Evolutionary conservation across 768 basidiomycete species (phyloP).

Genomic region (Nevesoporus exiguus): DNA sequence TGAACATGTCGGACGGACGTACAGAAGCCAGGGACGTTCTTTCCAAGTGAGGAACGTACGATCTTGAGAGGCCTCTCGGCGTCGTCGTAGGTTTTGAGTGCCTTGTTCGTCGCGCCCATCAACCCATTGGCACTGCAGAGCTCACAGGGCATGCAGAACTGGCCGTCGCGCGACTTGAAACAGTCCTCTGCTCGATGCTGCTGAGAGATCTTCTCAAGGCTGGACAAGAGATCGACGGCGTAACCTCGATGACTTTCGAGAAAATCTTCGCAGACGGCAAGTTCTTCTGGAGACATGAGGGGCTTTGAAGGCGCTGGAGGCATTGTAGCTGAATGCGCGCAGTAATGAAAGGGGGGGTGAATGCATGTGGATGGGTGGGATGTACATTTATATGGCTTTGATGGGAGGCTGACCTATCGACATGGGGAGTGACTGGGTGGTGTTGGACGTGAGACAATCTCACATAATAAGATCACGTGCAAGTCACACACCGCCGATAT

Average conservation of each 20-base stretch:
- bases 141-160: slow-evolving; percentile 12
- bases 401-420: slow-evolving; percentile 9
- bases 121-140: slow-evolving; percentile 8
- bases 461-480: no score
- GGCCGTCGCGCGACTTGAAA: neutral
- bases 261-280: slow-evolving; percentile 13
- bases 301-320: neutral
- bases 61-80: slow-evolving; percentile 5
- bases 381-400: neutral
- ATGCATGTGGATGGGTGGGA: neutral
- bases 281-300: slow-evolving; percentile 14
- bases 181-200: slow-evolving; percentile 3
- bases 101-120: slow-evolving; percentile 2
- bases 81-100: slow-evolving; percentile 5
- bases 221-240: slow-evolving; percentile 10
- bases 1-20: neutral
- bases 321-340: neutral
- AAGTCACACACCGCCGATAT: no score
- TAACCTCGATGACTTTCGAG: slow-evolving; percentile 10
- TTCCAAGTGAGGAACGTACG: slow-evolving; percentile 7
- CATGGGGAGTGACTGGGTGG: no score
- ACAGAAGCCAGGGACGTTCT: neutral
- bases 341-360: neutral
- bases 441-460: no score
- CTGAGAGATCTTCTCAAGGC: neutral